Evolutionary conservation across 2,329 filamentous ascomycete genomes (phyloP), one percentile per base, ranked within the genome.

Genomic region (Penicillium sp.): DNA sequence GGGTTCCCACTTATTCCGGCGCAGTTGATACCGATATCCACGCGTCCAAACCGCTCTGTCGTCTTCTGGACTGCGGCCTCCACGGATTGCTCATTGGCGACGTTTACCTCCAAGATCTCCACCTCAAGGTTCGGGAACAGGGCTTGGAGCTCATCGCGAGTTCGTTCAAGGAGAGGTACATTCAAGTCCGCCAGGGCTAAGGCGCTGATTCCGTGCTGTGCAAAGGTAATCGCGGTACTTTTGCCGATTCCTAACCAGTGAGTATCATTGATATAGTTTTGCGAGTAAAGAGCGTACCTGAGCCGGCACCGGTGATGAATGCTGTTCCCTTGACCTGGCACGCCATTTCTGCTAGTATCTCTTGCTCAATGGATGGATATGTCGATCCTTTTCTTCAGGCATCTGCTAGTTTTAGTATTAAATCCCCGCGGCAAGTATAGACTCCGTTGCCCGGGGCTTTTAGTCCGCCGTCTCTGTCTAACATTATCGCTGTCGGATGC

Each of bases 1-100:
- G 73, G 66, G 1, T 61, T 59, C 0, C 78, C 79, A 6, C 68
- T 68, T 21, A 84, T 75, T 2, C 81, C 82, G 1, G 82, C 82
- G 34, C 80, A 79, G 60, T 84, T 84, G 43, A 84, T 73, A 0
- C 79, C 80, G 29, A 82, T 72, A 57, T 85, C 82, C 34, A 85
- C 68, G 3, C 81, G 70, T 7, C 80, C 80, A 62, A 84, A 84
- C 41, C 69, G 62, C 12, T 68, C 62, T 1, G 75, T 75, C 0
- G 72, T 72, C 40, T 72, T 62, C 1, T 68, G 65, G 7, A 84
- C 65, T 17, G 71, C 75, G 3, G 67, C 56, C n/a, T 76, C 71
- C 6, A 84, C 74, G 15, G 75, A 70, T 1, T 55, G 60, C 40
- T 75, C 69, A 30, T 76, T 66, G 12, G 72, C 67, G 4, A 84